These are phyloP conservation scores for Pestalotiopsis sp. DNA, from an alignment of 2,329 filamentous ascomycete species.

Conservation along the genomic window DNA sequence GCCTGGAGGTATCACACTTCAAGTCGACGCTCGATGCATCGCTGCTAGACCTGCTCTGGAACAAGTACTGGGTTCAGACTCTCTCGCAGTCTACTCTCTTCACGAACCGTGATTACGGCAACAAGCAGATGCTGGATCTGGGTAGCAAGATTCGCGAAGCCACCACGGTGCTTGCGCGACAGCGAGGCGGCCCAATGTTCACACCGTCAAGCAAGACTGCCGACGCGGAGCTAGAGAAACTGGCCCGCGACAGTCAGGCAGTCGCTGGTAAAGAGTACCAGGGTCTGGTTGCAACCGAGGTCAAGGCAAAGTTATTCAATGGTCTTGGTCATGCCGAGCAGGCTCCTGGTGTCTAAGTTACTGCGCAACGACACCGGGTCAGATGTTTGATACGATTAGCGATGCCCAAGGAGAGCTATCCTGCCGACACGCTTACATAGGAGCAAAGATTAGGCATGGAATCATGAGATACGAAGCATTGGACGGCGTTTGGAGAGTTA, in stretches of 20 bases:
- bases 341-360: background rate
- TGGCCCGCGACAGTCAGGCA: constrained; percentile 31
- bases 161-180: constrained; percentile 41
- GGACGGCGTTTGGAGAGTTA: constrained; percentile 29
- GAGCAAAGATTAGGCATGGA: background rate
- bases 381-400: background rate
- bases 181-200: constrained; percentile 31
- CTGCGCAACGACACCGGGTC: background rate
- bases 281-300: constrained; percentile 33
- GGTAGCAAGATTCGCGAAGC: constrained; percentile 79
- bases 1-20: constrained; percentile 89
- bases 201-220: background rate
- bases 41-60: constrained; percentile 89
- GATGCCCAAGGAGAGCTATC: background rate
- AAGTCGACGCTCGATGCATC: constrained; percentile 90
- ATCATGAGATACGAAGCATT: constrained; percentile 35
- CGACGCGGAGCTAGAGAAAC: constrained; percentile 29
- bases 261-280: constrained; percentile 37
- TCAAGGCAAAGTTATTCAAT: constrained; percentile 35
- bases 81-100: constrained; percentile 88
- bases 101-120: constrained; percentile 90
- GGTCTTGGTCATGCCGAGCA: constrained; percentile 21
- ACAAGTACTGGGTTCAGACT: constrained; percentile 99
- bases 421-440: background rate
- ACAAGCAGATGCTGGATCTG: constrained; percentile 88